Evolutionary conservation across 2,329 filamentous ascomycete genomes (phyloP).

Genomic region (Hymenoscyphus linearis): DNA sequence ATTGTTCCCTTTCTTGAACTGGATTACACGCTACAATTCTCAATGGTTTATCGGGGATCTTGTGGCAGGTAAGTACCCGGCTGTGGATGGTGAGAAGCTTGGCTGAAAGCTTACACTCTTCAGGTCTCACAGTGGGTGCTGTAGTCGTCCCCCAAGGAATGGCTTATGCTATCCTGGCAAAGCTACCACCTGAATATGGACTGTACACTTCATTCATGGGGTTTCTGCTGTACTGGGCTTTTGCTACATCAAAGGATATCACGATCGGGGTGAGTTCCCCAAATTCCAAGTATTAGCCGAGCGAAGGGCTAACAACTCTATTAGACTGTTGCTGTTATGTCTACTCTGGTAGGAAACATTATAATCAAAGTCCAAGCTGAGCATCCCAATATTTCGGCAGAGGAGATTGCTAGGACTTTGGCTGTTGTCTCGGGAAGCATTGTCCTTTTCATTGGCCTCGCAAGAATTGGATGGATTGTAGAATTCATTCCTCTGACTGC

Average conservation of each 20-base stretch:
- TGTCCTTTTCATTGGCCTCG: constrained; percentile 71
- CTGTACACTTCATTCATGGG: constrained; percentile 96
- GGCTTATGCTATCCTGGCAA: constrained; percentile 85
- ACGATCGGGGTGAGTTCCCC: constrained; percentile 73
- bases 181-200: constrained; percentile 73
- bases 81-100: not conserved
- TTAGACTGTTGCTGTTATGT: constrained; percentile 91
- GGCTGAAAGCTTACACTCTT: not conserved
- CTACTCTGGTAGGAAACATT: constrained; percentile 80
- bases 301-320: constrained; percentile 10
- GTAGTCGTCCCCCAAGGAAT: constrained; percentile 94
- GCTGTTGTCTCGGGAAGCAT: constrained; percentile 74
- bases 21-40: constrained; percentile 83
- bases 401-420: constrained; percentile 72
- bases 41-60: constrained; percentile 88
- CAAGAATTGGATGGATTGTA: constrained; percentile 82
- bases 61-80: constrained; percentile 65
- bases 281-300: not conserved
- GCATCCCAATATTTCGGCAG: constrained; percentile 52
- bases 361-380: constrained; percentile 56
- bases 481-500: constrained; percentile 88
- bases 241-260: constrained; percentile 97
- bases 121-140: constrained; percentile 63
- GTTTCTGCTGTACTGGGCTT: constrained; percentile 93
- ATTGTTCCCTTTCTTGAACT: constrained; percentile 83